phyloP scores from a whole-genome alignment of 441 rosid species.

The Hura crepitans region DNA sequence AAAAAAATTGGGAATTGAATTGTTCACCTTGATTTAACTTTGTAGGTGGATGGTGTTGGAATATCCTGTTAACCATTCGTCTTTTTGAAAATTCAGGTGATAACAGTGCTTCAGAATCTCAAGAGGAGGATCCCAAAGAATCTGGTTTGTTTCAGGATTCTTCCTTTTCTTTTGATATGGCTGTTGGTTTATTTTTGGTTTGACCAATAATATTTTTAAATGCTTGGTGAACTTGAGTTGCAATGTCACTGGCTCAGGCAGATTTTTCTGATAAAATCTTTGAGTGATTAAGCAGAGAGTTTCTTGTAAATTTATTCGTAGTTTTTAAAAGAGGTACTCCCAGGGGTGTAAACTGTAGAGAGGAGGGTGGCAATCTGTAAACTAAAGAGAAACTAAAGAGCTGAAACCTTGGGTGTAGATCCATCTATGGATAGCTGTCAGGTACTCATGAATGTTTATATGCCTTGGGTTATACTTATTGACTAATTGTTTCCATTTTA shows the following conservation, averaged over 20 bases:
- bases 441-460: background rate
- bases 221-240: background rate
- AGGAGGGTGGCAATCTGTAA: too few relatives aligned
- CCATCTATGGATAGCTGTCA: background rate
- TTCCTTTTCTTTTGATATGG: background rate
- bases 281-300: background rate
- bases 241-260: background rate
- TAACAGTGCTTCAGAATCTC: conserved; percentile 36
- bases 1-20: background rate
- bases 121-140: conserved; percentile 29
- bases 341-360: too few relatives aligned
- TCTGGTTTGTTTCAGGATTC: conserved; percentile 37
- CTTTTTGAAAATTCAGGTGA: conserved; percentile 41
- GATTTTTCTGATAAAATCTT: conserved; percentile 10
- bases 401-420: too few relatives aligned
- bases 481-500: conserved; percentile 11
- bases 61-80: background rate
- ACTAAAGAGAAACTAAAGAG: too few relatives aligned
- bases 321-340: background rate
- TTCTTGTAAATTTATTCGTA: background rate
- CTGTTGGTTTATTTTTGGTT: background rate
- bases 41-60: background rate
- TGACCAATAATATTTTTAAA: background rate
- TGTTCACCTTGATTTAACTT: conserved; percentile 2
- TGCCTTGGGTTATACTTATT: conserved; percentile 10